Conservation (phyloP, 2,329 filamentous ascomycete genomes). For the Exophiala xenobiotica region DNA sequence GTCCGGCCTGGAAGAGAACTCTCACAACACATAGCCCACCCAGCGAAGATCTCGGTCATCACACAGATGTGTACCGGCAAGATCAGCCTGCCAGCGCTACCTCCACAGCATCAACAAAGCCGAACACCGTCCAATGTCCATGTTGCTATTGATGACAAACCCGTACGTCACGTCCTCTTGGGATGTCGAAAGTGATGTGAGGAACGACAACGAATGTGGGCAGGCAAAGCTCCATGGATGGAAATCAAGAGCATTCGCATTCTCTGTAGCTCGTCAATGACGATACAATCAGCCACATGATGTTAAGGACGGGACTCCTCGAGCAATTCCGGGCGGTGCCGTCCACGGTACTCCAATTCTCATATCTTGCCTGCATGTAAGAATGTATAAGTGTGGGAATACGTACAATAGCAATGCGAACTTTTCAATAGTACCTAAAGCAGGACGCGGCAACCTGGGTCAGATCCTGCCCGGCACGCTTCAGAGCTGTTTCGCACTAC, state of each 20-base stretch:
- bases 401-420: too few species aligned
- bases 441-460: too few species aligned
- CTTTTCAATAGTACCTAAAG: too few species aligned
- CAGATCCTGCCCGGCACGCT: too few species aligned
- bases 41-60: slow-evolving; percentile 29
- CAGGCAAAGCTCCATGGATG: slow-evolving; percentile 30
- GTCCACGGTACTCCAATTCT: too few species aligned
- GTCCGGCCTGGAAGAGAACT: slow-evolving; percentile 21
- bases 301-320: slow-evolving; percentile 33
- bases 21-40: slow-evolving; percentile 5
- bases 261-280: slow-evolving; percentile 36
- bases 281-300: slow-evolving; percentile 38
- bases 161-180: slow-evolving; percentile 34
- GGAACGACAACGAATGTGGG: slow-evolving; percentile 30
- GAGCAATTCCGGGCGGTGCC: slow-evolving; percentile 8
- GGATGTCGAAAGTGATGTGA: slow-evolving; percentile 34
- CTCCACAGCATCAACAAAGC: slow-evolving; percentile 35
- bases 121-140: slow-evolving; percentile 33
- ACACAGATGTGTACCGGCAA: slow-evolving; percentile 31
- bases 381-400: too few species aligned
- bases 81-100: slow-evolving; percentile 31
- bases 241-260: too few species aligned
- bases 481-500: too few species aligned
- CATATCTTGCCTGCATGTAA: too few species aligned
- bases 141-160: slow-evolving; percentile 33